A percentile compares a stretch with the other conserved stretches of the same genome.
phyloP scores from a whole-genome alignment of 1,139 yeast genomes.

The Geotrichum reessii region DNA sequence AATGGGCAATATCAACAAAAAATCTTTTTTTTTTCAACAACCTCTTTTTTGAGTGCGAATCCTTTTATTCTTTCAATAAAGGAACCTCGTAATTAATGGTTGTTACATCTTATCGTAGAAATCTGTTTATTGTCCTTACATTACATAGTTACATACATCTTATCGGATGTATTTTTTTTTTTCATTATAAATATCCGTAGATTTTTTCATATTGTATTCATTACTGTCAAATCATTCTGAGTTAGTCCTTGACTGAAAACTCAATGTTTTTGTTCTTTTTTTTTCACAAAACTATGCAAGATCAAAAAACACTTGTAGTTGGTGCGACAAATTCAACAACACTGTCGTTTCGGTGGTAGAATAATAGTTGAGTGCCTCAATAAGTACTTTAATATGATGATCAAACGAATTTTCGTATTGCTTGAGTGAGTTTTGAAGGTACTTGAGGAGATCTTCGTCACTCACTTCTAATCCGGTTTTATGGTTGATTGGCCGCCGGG shows the following conservation, averaged over 20 bases:
- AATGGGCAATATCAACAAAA: neutral
- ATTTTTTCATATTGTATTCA: neutral
- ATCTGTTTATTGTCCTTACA: no score
- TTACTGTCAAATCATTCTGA: neutral
- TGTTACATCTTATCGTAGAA: no score
- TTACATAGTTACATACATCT: no score
- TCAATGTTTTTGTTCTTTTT: no score
- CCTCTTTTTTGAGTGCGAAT: neutral
- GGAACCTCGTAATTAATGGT: conserved; percentile 1
- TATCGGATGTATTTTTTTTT: neutral
- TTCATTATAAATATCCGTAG: neutral
- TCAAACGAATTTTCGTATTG: conserved; percentile 54
- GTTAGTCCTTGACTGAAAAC: no score
- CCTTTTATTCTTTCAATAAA: neutral
- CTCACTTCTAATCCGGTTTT: conserved; percentile 39
- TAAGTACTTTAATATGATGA: conserved; percentile 49
- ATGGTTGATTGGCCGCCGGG: conserved; percentile 28
- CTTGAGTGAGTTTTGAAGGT: conserved; percentile 45
- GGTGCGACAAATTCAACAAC: conserved; percentile 48
- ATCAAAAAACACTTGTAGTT: conserved; percentile 40
- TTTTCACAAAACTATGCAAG: no score
- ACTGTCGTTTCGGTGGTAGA: conserved; percentile 63
- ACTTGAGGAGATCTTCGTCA: conserved; percentile 26
- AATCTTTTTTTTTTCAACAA: neutral
- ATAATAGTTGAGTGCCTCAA: conserved; percentile 49